Conservation (phyloP, 768 basidiomycete species). For the Suillus subalutaceus region DNA sequence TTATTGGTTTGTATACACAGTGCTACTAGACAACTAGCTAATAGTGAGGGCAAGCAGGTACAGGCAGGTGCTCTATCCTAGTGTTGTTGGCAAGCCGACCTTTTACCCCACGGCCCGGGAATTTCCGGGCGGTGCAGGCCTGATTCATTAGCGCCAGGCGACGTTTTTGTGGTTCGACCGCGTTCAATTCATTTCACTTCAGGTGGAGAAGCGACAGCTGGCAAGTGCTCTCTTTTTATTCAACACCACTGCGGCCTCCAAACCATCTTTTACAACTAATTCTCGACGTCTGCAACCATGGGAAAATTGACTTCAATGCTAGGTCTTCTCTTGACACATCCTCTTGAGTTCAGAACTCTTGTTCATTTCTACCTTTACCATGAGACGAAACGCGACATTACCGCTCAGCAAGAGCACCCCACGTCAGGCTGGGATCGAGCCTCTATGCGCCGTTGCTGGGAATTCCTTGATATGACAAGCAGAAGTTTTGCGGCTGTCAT, state of each 20-base stretch:
- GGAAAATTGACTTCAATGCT: constrained; percentile 58
- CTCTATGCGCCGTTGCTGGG: constrained; percentile 90
- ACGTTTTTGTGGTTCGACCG: constrained; percentile 3
- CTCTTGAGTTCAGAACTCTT: constrained; percentile 80
- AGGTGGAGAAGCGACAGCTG: neutral
- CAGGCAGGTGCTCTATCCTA: too few relatives aligned
- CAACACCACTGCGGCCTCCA: neutral
- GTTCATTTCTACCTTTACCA: constrained; percentile 85
- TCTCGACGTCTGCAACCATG: constrained; percentile 40
- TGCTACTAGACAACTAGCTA: neutral
- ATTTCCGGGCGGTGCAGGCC: neutral
- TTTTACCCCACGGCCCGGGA: neutral
- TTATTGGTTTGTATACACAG: neutral
- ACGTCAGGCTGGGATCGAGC: constrained; percentile 87
- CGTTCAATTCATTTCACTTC: neutral
- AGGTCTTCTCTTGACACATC: constrained; percentile 73
- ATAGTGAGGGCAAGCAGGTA: neutral
- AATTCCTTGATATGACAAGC: constrained; percentile 85
- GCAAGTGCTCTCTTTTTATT: neutral
- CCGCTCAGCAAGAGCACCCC: constrained; percentile 67
- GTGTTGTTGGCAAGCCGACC: neutral
- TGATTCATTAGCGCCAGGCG: neutral
- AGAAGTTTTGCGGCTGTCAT: constrained; percentile 92
- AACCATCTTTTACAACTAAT: neutral
- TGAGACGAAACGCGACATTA: constrained; percentile 82